phyloP scores from a whole-genome alignment of 2,329 filamentous ascomycete species.

The Tolypocladium inflatum region DNA sequence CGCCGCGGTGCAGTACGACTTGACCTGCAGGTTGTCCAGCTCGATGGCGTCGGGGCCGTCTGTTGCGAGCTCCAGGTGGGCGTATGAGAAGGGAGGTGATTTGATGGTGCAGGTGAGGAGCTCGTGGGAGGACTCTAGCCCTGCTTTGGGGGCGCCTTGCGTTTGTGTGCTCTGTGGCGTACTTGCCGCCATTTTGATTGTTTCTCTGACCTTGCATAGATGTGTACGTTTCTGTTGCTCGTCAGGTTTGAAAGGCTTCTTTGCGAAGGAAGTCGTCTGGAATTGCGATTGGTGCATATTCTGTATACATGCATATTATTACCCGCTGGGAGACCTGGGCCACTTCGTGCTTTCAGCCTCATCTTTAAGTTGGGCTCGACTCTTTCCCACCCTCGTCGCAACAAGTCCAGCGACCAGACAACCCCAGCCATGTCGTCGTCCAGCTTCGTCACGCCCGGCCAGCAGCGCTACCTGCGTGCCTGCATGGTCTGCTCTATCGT shows the following conservation, averaged over 20 bases:
- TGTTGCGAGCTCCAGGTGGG: slow-evolving; percentile 40
- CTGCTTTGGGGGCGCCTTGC: slow-evolving; percentile 15
- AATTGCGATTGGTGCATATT: background rate
- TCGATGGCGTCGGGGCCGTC: slow-evolving; percentile 11
- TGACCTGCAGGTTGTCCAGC: slow-evolving; percentile 54
- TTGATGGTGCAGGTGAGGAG: slow-evolving; percentile 43
- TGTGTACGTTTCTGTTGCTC: background rate
- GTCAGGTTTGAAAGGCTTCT: background rate
- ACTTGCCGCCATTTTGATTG: slow-evolving; percentile 3
- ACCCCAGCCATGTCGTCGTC: slow-evolving; percentile 2
- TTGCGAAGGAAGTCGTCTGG: background rate
- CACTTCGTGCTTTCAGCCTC: background rate
- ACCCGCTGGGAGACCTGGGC: background rate
- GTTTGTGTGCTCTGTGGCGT: slow-evolving; percentile 3
- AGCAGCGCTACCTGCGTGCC: slow-evolving; percentile 81
- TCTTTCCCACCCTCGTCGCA: background rate
- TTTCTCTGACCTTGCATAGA: background rate
- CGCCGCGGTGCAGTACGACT: slow-evolving; percentile 52
- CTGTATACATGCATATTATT: background rate
- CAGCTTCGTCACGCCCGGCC: slow-evolving; percentile 62
- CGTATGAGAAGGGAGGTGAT: slow-evolving; percentile 45
- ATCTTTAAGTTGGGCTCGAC: background rate
- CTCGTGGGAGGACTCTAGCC: slow-evolving; percentile 32
- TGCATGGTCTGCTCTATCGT: slow-evolving; percentile 99
- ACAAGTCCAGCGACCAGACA: background rate